These are phyloP conservation scores for Eucalyptus erythrocorys DNA, from an alignment of 345 rosid genomes.

Conservation along the genomic window DNA sequence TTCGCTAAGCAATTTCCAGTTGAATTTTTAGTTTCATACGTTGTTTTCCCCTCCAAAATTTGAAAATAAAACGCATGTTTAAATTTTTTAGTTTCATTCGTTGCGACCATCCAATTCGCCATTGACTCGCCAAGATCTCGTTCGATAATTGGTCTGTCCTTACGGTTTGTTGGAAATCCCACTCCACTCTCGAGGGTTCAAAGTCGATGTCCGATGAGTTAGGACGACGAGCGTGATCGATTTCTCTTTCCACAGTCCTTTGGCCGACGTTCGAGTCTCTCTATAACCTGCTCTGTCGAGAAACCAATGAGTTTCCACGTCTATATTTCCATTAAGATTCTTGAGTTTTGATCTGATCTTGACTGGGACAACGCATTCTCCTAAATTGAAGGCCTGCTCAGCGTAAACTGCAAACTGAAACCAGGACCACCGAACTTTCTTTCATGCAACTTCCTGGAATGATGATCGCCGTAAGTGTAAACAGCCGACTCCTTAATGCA, in stretches of 20 bases:
- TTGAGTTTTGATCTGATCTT: neutral
- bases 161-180: no score
- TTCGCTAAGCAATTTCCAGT: neutral
- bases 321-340: neutral
- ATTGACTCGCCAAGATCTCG: no score
- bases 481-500: neutral
- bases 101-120: no score
- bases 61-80: no score
- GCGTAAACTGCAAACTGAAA: fast-evolving
- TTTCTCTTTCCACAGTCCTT: fast-evolving
- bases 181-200: neutral
- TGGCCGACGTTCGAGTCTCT: fast-evolving
- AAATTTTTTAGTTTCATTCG: no score
- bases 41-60: no score
- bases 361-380: neutral
- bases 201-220: no score
- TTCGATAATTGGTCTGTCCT: no score
- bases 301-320: neutral
- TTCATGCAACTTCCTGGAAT: no score
- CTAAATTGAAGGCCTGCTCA: no score
- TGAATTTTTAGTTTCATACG: neutral
- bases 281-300: fast-evolving
- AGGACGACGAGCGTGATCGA: fast-evolving
- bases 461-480: no score
- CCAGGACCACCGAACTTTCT: neutral